A percentile compares a stretch with the other conserved stretches of the same genome.
These are phyloP conservation scores for Lolium perenne DNA, from an alignment of 176 grass and related monocot species.

Conservation along the genomic window DNA sequence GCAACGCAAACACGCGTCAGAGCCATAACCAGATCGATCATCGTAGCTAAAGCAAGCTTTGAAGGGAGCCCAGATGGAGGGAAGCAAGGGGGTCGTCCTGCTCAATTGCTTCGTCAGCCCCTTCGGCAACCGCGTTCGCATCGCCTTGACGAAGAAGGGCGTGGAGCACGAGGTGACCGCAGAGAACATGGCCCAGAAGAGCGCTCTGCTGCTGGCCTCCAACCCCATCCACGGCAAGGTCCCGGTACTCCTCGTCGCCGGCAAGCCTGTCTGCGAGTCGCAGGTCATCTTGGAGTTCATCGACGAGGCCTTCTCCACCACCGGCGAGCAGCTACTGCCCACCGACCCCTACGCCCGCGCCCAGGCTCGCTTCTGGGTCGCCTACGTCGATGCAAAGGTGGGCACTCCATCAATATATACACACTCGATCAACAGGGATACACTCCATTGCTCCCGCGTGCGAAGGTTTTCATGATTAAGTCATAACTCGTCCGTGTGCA, in stretches of 20 bases:
- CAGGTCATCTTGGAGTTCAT: conserved; percentile 67
- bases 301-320: conserved; percentile 53
- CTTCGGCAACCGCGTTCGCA: conserved; percentile 58
- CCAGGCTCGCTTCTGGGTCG: conserved; percentile 65
- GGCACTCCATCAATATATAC: too few relatives aligned
- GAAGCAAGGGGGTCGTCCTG: conserved; percentile 36
- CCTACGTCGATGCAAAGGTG: conserved; percentile 65
- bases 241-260: conserved; percentile 63
- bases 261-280: conserved; percentile 65
- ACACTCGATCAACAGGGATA: too few relatives aligned
- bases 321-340: conserved; percentile 51
- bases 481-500: not conserved
- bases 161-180: conserved; percentile 65
- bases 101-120: conserved; percentile 72
- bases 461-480: not conserved
- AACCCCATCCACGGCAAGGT: conserved; percentile 75
- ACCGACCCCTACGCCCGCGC: conserved; percentile 47
- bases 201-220: conserved; percentile 61
- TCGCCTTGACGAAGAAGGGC: conserved; percentile 74
- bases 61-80: conserved; percentile 37
- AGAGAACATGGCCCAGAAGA: conserved; percentile 62
- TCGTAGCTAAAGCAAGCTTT: conserved; percentile 1
- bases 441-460: not conserved
- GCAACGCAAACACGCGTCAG: too few relatives aligned
- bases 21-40: too few relatives aligned